A percentile compares a stretch with the other conserved stretches of the same genome.
Evolutionary conservation across 1,139 yeast genomes (phyloP).

Genomic region (Geotrichum carabidarum): DNA sequence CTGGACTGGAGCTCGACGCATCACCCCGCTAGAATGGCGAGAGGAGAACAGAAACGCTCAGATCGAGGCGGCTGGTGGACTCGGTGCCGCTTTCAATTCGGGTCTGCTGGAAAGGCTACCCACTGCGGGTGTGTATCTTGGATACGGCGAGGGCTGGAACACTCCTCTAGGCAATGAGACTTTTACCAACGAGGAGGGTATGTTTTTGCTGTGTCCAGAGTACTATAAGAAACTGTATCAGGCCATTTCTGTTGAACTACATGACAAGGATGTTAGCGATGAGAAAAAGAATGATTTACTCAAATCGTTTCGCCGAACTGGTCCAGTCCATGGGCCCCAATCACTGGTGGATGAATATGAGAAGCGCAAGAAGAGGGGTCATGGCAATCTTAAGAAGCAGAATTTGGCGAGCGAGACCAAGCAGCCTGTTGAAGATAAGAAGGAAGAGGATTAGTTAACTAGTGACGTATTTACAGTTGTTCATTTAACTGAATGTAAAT

Average conservation of each 20-base stretch:
- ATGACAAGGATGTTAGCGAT: slow-evolving; percentile 22
- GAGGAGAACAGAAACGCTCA: slow-evolving; percentile 47
- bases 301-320: slow-evolving; percentile 29
- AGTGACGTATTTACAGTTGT: too few species aligned
- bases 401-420: neutral
- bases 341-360: slow-evolving; percentile 28
- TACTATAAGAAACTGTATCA: slow-evolving; percentile 29
- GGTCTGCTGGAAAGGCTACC: slow-evolving; percentile 60
- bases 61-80: slow-evolving; percentile 68
- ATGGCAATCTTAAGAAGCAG: neutral
- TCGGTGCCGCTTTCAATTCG: slow-evolving; percentile 68
- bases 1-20: slow-evolving; percentile 87
- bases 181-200: slow-evolving; percentile 23
- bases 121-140: slow-evolving; percentile 55
- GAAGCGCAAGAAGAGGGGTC: slow-evolving; percentile 23
- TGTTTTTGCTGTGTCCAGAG: slow-evolving; percentile 28
- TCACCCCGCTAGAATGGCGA: slow-evolving; percentile 64
- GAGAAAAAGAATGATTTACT: slow-evolving; percentile 26
- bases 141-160: slow-evolving; percentile 72
- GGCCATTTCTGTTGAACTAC: slow-evolving; percentile 24
- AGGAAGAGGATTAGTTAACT: too few species aligned
- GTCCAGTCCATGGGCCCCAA: slow-evolving; percentile 32
- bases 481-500: too few species aligned
- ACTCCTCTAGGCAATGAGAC: slow-evolving; percentile 23
- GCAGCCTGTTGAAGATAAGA: neutral